Conservation (phyloP, 441 rosid genomes). For the Brassica hybrid region DNA sequence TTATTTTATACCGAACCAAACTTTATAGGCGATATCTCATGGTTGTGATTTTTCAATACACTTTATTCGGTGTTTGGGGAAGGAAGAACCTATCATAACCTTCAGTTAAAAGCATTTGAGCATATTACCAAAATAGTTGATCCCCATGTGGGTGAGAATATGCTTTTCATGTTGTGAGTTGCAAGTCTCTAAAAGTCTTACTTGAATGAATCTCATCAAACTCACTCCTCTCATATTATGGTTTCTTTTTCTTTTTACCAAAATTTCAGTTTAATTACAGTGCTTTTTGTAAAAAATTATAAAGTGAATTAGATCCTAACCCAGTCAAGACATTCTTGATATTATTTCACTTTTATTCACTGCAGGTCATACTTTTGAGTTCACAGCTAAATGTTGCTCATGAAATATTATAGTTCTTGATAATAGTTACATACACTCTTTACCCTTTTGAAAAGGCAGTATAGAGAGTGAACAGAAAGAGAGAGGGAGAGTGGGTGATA, state of each 20-base stretch:
- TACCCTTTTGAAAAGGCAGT: conserved; percentile 1
- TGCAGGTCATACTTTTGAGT: conserved; percentile 15
- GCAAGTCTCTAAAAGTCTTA: conserved; percentile 33
- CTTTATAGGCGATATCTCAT: conserved; percentile 42
- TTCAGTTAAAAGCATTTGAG: no score
- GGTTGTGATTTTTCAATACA: conserved; percentile 37
- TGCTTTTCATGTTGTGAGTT: conserved; percentile 37
- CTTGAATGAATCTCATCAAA: conserved; percentile 38
- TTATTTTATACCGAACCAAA: conserved; percentile 38
- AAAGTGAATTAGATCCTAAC: background rate
- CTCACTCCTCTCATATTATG: conserved; percentile 25
- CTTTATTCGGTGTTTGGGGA: conserved; percentile 43
- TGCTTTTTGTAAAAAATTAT: background rate
- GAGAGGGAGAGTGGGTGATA: conserved; percentile 7
- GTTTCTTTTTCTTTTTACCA: no score
- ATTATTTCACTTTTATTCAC: background rate
- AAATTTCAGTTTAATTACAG: background rate
- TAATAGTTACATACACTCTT: no score
- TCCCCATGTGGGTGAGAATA: conserved; percentile 46
- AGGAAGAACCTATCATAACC: conserved; percentile 43
- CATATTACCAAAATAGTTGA: conserved; percentile 42
- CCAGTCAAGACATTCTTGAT: background rate
- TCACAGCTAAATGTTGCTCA: background rate
- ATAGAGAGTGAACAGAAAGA: conserved; percentile 20
- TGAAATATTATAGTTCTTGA: background rate